phyloP scores from a whole-genome alignment of 345 rosid genomes.

The Chamaenerion angustifolium region DNA sequence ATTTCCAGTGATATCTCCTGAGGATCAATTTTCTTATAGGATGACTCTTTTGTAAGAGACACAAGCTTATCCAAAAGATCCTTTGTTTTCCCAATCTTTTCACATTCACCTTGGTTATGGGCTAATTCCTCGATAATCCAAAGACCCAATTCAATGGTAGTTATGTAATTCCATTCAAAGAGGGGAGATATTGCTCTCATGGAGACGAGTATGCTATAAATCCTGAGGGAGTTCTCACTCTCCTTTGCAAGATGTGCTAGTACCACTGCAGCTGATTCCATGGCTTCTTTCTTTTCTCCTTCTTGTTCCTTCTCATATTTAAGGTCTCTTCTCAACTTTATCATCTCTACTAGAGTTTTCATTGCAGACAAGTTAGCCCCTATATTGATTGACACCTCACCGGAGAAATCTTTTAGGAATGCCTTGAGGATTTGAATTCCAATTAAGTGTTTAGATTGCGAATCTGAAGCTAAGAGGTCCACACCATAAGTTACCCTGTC shows the following conservation, averaged over 20 bases:
- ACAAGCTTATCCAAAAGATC: slow-evolving; percentile 68
- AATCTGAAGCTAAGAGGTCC: slow-evolving; percentile 20
- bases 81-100: slow-evolving; percentile 72
- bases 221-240: slow-evolving; percentile 56
- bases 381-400: slow-evolving; percentile 63
- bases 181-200: slow-evolving; percentile 81
- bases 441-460: slow-evolving; percentile 63
- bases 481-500: too few relatives aligned
- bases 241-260: slow-evolving; percentile 52
- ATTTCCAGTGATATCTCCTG: too few relatives aligned
- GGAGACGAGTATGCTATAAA: slow-evolving; percentile 70
- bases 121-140: slow-evolving; percentile 60
- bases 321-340: too few relatives aligned
- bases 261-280: slow-evolving; percentile 56
- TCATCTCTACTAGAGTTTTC: slow-evolving; percentile 64
- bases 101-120: slow-evolving; percentile 66
- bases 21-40: slow-evolving; percentile 11
- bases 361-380: slow-evolving; percentile 46
- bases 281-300: slow-evolving; percentile 39
- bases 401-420: slow-evolving; percentile 16
- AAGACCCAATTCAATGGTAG: slow-evolving; percentile 66
- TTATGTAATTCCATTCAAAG: slow-evolving; percentile 27
- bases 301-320: slow-evolving; percentile 19
- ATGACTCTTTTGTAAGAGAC: slow-evolving; percentile 27
- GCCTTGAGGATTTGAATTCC: slow-evolving; percentile 43